Evolutionary conservation across 805 yeast genomes (phyloP).

Genomic region (Cyberlindnera suaveolens): DNA sequence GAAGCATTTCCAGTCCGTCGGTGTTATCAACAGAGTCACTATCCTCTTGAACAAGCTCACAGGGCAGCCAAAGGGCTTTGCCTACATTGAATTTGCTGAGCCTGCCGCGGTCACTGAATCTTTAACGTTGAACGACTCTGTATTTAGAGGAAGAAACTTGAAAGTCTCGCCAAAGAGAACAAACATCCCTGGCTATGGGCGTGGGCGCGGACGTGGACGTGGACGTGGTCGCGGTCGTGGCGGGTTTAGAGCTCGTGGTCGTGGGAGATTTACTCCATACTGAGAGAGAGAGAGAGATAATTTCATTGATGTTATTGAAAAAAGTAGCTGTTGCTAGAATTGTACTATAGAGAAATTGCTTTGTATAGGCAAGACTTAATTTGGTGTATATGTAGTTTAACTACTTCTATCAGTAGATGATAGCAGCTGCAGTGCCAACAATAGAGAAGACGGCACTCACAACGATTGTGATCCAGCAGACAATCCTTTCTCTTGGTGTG

Average conservation of each 20-base stretch:
- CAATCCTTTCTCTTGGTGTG: constrained; percentile 29
- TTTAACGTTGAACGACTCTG: constrained; percentile 55
- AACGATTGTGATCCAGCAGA: constrained; percentile 38
- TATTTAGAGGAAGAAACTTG: constrained; percentile 62
- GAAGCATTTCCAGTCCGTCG: constrained; percentile 61
- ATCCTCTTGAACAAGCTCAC: constrained; percentile 66
- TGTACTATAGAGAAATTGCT: too few relatives aligned
- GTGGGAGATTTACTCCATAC: constrained; percentile 43
- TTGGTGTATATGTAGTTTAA: too few relatives aligned
- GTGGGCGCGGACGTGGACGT: constrained; percentile 43
- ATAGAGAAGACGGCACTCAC: constrained; percentile 44
- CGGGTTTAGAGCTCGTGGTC: constrained; percentile 34
- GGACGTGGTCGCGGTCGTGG: constrained; percentile 37
- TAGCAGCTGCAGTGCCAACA: constrained; percentile 56
- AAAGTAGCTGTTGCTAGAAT: neutral
- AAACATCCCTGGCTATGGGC: constrained; percentile 64
- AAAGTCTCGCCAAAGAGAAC: constrained; percentile 77
- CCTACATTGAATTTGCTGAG: constrained; percentile 78
- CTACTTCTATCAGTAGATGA: constrained; percentile 15
- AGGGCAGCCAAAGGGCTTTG: constrained; percentile 83
- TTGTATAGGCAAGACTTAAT: too few relatives aligned
- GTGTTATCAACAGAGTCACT: constrained; percentile 74
- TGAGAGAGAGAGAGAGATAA: constrained; percentile 12
- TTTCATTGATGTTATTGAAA: neutral
- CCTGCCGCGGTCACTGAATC: constrained; percentile 61